Evolutionary conservation across 257 asterid genomes (phyloP).

Genomic region (Solanum piurae): DNA sequence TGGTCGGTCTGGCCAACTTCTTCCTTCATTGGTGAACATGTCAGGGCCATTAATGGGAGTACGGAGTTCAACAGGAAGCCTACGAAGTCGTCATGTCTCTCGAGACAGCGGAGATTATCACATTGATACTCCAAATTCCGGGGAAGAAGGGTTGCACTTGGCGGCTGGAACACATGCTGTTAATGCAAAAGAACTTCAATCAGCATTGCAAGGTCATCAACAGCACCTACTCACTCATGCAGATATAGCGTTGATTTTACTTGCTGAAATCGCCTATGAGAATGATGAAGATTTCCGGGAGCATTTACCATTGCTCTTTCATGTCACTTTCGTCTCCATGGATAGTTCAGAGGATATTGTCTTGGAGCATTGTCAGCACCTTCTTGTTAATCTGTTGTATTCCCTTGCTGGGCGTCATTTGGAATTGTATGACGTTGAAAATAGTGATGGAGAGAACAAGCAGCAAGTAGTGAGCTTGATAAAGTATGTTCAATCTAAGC

Average conservation of each 20-base stretch:
- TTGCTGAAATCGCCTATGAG: conserved; percentile 98
- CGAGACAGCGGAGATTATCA: conserved; percentile 97
- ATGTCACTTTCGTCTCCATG: conserved; percentile 97
- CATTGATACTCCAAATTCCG: conserved; percentile 94
- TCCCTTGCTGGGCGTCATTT: conserved; percentile 97
- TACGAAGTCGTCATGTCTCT: conserved; percentile 94
- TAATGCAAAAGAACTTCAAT: conserved; percentile 93
- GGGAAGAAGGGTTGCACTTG: conserved; percentile 78
- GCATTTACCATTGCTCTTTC: conserved; percentile 94
- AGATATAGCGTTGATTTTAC: conserved; percentile 82
- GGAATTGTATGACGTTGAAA: conserved; percentile 92
- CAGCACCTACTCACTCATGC: conserved; percentile 93
- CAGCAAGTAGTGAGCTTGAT: conserved; percentile 96
- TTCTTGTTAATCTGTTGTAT: conserved; percentile 87
- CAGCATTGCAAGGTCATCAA: conserved; percentile 98
- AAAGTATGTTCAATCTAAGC: conserved; percentile 91
- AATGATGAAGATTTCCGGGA: conserved; percentile 98
- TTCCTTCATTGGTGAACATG: conserved; percentile 91
- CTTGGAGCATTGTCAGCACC: conserved; percentile 96
- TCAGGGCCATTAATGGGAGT: conserved; percentile 98
- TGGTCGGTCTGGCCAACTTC: conserved; percentile 94
- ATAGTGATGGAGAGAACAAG: conserved; percentile 94
- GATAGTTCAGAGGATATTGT: conserved; percentile 99
- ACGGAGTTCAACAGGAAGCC: conserved; percentile 92
- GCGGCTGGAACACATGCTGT: conserved; percentile 60